Base-by-base conservation (phyloP, 2,329 filamentous ascomycete genomes). In the Fusarium multiceps region DNA sequence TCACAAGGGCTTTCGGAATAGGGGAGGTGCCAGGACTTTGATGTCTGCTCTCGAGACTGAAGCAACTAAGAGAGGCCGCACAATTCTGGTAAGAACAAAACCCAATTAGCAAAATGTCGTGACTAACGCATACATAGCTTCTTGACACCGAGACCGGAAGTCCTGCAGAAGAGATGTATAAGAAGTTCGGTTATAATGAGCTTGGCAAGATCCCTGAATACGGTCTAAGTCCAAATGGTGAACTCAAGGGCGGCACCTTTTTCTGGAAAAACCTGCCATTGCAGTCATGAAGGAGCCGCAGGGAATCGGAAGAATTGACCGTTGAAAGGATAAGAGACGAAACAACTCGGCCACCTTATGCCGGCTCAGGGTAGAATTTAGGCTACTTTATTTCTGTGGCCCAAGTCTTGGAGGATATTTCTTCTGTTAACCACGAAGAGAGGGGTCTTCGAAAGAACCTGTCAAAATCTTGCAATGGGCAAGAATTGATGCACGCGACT, bases 211-310 rank as follows among this genome's bases (percentile, higher is more conserved):
- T 91, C 32, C 87, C 87, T 18, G 82, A 81, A 46, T 88, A 86
- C 78, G 83, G 81, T 53, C 78, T 85, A 58, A 85, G 81, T 69
- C 85, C 85, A 20, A 80, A 80, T 13, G 83, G 85, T 27, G 82
- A 81, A 46, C 76, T 86, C 57, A 83, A 82, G 67, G 84, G 85
- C 65, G 84, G 83, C 55, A 82, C 84, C 1, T 87, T 89, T 70
- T 88, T 89, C 71, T 90, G 89, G 77, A 90, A 89, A 77, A 82
- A 87, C 60, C 78, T 66, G 27, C n/a, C 55, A 40, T 41, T 90
- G 37, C 62, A 68, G 14, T 43, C 61, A 47, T 73, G 21, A 73
- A 41, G 13, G 7, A 2, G 20, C 16, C 28, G 2, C 28, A 30
- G 12, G 12, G 28, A 13, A 30, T 30, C 28, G 1, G 28, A 30